These are phyloP conservation scores for Rhizopogon vulgaris DNA, from an alignment of 768 basidiomycete genomes.

Conservation along the genomic window DNA sequence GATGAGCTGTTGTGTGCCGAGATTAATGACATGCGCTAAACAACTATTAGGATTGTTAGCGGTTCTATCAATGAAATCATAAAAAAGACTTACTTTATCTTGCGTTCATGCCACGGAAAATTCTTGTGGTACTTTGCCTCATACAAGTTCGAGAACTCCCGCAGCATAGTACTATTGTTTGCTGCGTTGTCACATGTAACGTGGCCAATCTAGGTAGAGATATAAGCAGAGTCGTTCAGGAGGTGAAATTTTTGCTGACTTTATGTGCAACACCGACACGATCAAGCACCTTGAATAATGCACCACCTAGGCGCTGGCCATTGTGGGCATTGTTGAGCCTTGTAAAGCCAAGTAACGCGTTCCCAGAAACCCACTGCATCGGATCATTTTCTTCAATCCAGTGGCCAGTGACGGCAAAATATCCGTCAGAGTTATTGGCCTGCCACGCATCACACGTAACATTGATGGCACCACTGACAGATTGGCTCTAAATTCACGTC, in stretches of 20 bases:
- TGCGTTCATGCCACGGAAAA: too few species aligned
- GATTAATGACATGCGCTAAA: slow-evolving; percentile 28
- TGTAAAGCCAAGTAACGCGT: slow-evolving; percentile 30
- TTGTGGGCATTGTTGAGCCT: slow-evolving; percentile 31
- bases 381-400: slow-evolving; percentile 29
- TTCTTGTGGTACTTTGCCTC: too few species aligned
- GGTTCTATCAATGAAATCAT: too few species aligned
- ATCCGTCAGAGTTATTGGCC: slow-evolving; percentile 28
- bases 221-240: too few species aligned
- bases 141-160: too few species aligned
- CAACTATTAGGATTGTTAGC: too few species aligned
- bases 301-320: slow-evolving; percentile 28
- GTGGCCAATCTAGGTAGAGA: slow-evolving; percentile 18
- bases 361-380: not conserved
- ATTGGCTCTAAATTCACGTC: too few species aligned
- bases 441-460: slow-evolving; percentile 35
- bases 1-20: too few species aligned
- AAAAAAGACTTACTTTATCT: too few species aligned
- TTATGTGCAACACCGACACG: slow-evolving; percentile 21
- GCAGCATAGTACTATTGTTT: slow-evolving; percentile 34
- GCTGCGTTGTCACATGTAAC: slow-evolving; percentile 32
- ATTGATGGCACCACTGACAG: too few species aligned
- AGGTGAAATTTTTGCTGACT: slow-evolving; percentile 6
- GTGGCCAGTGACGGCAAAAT: slow-evolving; percentile 32
- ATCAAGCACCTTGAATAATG: slow-evolving; percentile 28